Conservation (phyloP, 1,139 yeast genomes). For the Yamadazyma aaseri region DNA sequence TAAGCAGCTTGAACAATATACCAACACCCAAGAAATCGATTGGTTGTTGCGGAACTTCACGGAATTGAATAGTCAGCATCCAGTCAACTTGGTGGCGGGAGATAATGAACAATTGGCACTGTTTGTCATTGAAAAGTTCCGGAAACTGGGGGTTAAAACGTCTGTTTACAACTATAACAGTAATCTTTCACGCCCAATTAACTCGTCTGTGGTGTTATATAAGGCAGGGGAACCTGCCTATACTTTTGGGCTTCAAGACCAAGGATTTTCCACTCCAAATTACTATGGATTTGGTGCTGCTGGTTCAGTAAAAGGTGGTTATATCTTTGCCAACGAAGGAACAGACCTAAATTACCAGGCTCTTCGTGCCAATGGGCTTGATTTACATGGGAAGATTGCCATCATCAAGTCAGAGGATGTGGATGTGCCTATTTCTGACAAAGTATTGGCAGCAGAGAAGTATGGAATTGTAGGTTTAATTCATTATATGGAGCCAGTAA, state of each 20-base stretch:
- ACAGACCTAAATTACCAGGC: conserved; percentile 26
- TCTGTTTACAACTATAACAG: conserved; percentile 19
- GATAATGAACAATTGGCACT: conserved; percentile 27
- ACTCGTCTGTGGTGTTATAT: conserved; percentile 23
- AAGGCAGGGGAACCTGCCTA: conserved; percentile 22
- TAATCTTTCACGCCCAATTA: conserved; percentile 23
- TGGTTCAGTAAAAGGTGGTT: conserved; percentile 27
- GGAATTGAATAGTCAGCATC: conserved; percentile 14
- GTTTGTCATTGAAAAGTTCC: conserved; percentile 28
- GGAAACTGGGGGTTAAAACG: conserved; percentile 27
- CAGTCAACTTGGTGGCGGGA: conserved; percentile 25
- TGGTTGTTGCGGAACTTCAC: conserved; percentile 27
- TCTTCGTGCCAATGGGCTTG: conserved; percentile 20
- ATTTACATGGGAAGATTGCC: conserved; percentile 27
- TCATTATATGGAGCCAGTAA: conserved; percentile 21
- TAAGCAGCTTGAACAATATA: conserved; percentile 21
- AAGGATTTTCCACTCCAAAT: conserved; percentile 34
- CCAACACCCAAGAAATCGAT: conserved; percentile 29
- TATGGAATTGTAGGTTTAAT: conserved; percentile 31
- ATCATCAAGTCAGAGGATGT: conserved; percentile 23
- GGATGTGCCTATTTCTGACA: conserved; percentile 24
- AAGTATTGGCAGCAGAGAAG: conserved; percentile 26
- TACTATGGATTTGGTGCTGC: conserved; percentile 31
- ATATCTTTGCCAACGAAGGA: conserved; percentile 34
- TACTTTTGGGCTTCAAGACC: conserved; percentile 27